Evolutionary conservation across 1,284 basidiomycete genomes (phyloP).

Genomic region (Ganoderma meredithae): DNA sequence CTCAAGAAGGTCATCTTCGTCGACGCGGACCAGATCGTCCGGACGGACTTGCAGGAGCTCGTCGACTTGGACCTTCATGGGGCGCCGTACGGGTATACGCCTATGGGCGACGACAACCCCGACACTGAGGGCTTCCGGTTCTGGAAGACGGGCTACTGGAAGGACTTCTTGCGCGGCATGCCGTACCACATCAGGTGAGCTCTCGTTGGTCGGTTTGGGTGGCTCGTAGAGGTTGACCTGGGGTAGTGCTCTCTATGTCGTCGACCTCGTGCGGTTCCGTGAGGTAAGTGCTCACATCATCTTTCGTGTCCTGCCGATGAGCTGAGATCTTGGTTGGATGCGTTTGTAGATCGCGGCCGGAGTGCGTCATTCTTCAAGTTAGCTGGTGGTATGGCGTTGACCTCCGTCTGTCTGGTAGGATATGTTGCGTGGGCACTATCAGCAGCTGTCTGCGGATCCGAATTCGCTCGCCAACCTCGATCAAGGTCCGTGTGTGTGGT

Average conservation of each 20-base stretch:
- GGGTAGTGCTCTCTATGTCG: slow-evolving; percentile 89
- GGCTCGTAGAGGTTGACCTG: not conserved
- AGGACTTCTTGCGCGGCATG: slow-evolving; percentile 78
- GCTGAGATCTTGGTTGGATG: slow-evolving; percentile 13
- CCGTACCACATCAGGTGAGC: slow-evolving; percentile 92
- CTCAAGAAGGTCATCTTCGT: slow-evolving; percentile 99
- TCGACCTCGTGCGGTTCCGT: slow-evolving; percentile 96
- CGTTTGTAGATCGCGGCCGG: slow-evolving; percentile 74
- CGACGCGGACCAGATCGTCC: slow-evolving; percentile 96
- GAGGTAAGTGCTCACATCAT: slow-evolving; percentile 55
- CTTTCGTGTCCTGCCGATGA: too few relatives aligned
- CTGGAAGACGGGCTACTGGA: slow-evolving; percentile 98
- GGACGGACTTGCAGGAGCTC: slow-evolving; percentile 93
- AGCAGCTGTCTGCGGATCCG: slow-evolving; percentile 92
- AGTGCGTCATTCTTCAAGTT: slow-evolving; percentile 50
- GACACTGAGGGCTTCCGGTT: slow-evolving; percentile 99
- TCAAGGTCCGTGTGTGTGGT: slow-evolving; percentile 63
- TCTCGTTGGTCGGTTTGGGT: too few relatives aligned
- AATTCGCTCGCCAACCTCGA: slow-evolving; percentile 95
- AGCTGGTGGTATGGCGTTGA: not conserved
- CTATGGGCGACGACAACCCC: slow-evolving; percentile 94
- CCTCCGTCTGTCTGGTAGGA: slow-evolving; percentile 59
- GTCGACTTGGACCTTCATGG: slow-evolving; percentile 92
- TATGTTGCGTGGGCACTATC: slow-evolving; percentile 91
- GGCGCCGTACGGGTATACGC: slow-evolving; percentile 93